These are phyloP conservation scores for Porcisia deanei DNA, from an alignment of 208 protist species.

Conservation along the genomic window DNA sequence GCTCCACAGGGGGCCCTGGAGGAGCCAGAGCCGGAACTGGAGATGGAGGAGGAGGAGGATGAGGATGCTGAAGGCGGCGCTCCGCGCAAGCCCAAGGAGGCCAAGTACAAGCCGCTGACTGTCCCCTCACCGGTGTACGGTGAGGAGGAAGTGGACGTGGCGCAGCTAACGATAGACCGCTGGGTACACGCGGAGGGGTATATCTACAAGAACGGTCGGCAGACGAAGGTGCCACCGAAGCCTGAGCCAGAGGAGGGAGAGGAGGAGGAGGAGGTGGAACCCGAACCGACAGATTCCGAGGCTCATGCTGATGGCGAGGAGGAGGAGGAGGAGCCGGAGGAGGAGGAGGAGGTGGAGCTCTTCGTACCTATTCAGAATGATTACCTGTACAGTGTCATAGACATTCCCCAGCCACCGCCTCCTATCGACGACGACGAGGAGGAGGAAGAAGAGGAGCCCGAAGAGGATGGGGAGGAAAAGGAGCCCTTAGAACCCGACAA, in stretches of 20 bases:
- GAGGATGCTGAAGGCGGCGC: constrained; percentile 64
- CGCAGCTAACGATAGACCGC: constrained; percentile 70
- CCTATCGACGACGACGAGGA: constrained; percentile 81
- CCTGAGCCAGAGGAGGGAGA: constrained; percentile 80
- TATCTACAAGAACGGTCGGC: constrained; percentile 88
- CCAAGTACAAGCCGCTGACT: constrained; percentile 81
- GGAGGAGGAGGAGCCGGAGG: constrained; percentile 58
- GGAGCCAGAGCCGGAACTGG: constrained; percentile 76
- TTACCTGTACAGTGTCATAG: constrained; percentile 79
- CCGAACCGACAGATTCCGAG: constrained; percentile 61
- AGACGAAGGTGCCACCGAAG: constrained; percentile 90
- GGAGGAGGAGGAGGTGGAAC: constrained; percentile 60
- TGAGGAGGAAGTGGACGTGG: constrained; percentile 79
- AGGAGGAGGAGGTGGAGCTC: constrained; percentile 89
- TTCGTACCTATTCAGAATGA: constrained; percentile 81
- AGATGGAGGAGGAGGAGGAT: constrained; percentile 88
- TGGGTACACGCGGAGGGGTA: constrained; percentile 89
- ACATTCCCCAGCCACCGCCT: constrained; percentile 86
- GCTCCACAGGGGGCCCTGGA: constrained; percentile 87
- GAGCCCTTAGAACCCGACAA: constrained; percentile 69
- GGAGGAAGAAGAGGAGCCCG: constrained; percentile 59
- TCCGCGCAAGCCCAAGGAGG: constrained; percentile 69
- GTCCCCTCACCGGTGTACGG: constrained; percentile 64
- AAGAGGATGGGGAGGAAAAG: constrained; percentile 41
- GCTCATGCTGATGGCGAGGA: constrained; percentile 55